phyloP scores from a whole-genome alignment of 148 eudicot genomes.

The Pharnaceum exiguum region DNA sequence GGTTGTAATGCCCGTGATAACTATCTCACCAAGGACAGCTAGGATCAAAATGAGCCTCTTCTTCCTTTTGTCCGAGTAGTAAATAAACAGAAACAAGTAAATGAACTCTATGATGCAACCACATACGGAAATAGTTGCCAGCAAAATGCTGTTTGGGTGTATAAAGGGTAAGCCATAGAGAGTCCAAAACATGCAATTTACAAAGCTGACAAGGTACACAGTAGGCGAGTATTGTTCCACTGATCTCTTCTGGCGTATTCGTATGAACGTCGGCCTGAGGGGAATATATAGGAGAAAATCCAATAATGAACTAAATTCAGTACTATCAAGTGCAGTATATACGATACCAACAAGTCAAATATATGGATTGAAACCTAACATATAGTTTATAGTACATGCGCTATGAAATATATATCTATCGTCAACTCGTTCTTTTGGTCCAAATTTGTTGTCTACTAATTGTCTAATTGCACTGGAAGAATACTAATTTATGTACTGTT shows the following conservation, averaged over 20 bases:
- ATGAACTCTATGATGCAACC: conserved; percentile 59
- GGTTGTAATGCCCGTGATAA: conserved; percentile 31
- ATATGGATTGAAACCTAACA: neutral
- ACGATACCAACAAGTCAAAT: neutral
- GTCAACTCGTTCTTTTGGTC: too few species aligned
- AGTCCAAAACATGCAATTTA: conserved; percentile 76
- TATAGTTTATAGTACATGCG: too few species aligned
- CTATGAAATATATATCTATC: too few species aligned
- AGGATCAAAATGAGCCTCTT: conserved; percentile 35
- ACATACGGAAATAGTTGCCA: conserved; percentile 56
- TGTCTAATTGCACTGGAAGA: too few species aligned
- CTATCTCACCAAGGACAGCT: conserved; percentile 30
- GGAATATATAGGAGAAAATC: neutral
- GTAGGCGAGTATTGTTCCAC: conserved; percentile 76
- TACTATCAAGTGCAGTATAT: neutral
- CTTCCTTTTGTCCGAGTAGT: conserved; percentile 31
- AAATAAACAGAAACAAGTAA: conserved; percentile 47
- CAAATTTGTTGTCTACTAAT: too few species aligned
- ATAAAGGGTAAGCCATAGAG: conserved; percentile 79
- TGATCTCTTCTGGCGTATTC: conserved; percentile 70
- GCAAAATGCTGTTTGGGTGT: conserved; percentile 55
- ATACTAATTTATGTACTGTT: too few species aligned
- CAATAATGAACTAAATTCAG: neutral
- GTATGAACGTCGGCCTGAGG: conserved; percentile 59
- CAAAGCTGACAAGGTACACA: conserved; percentile 59